Evolutionary conservation across 257 asterid genomes (phyloP).

Genomic region (Fraxinus anomala): DNA sequence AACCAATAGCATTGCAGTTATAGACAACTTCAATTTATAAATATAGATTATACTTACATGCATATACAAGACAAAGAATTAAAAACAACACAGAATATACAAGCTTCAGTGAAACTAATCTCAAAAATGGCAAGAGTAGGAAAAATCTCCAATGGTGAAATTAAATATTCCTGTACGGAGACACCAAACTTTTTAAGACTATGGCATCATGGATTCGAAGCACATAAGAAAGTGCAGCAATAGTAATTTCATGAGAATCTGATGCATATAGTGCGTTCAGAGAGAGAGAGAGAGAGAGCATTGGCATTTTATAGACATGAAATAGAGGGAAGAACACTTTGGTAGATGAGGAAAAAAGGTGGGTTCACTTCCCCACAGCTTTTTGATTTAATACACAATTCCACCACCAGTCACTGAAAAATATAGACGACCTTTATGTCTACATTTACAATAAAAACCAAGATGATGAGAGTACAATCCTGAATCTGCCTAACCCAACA

Average conservation of each 20-base stretch:
- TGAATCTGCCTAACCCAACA: constrained; percentile 5
- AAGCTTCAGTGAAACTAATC: neutral
- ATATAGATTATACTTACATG: neutral
- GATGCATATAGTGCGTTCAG: too few species aligned
- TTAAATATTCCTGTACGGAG: neutral
- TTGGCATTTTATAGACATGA: neutral
- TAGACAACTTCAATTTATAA: neutral
- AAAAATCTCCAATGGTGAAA: neutral
- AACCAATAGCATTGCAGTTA: neutral
- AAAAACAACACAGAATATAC: neutral
- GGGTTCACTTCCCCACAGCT: neutral
- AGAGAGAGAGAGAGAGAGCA: too few species aligned
- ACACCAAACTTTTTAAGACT: too few species aligned
- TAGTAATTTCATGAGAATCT: too few species aligned
- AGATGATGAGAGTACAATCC: neutral
- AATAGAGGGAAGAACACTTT: neutral
- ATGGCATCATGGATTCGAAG: neutral
- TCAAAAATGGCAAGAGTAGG: neutral
- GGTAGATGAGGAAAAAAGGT: neutral
- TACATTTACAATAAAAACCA: neutral
- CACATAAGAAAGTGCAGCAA: neutral
- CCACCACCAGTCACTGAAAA: neutral
- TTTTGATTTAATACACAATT: constrained; percentile 1
- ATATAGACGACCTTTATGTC: neutral
- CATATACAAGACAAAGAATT: neutral